Evolutionary conservation across 2,329 filamentous ascomycete genomes (phyloP).

Genomic region (Zarea fungicola): DNA sequence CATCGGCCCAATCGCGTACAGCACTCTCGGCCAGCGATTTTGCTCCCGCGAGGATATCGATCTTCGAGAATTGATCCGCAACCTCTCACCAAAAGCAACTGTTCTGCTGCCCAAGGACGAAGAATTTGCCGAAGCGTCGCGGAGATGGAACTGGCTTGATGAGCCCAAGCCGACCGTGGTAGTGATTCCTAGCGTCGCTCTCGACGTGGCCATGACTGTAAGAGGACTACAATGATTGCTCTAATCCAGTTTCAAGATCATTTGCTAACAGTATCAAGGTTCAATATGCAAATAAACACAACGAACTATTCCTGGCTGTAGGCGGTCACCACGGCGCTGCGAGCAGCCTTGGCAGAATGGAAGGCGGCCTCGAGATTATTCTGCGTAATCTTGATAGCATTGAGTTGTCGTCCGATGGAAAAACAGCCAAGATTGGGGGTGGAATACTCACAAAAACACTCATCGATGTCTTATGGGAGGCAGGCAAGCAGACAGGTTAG

Average conservation of each 20-base stretch:
- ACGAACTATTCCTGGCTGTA: constrained; percentile 47
- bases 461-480: constrained; percentile 43
- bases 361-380: constrained; percentile 46
- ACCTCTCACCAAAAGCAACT: neutral
- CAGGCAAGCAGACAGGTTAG: constrained; percentile 45
- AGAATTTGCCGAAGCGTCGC: neutral
- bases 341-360: constrained; percentile 42
- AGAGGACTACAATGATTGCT: neutral
- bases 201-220: constrained; percentile 9
- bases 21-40: neutral
- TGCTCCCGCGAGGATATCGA: neutral
- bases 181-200: neutral
- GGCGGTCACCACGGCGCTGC: constrained; percentile 49
- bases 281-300: constrained; percentile 39
- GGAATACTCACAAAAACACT: constrained; percentile 42
- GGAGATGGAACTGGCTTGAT: constrained; percentile 5
- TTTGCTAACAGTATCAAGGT: constrained; percentile 17
- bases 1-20: neutral
- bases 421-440: constrained; percentile 43
- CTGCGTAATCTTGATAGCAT: constrained; percentile 40
- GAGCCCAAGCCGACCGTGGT: constrained; percentile 1
- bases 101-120: neutral
- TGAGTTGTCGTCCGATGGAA: constrained; percentile 34
- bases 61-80: neutral
- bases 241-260: too few relatives aligned